Percentiles rank a stretch among this genome's conserved stretches.
Conservation (phyloP, 768 basidiomycete species). For the Xerocomus brunneocitrinus region DNA sequence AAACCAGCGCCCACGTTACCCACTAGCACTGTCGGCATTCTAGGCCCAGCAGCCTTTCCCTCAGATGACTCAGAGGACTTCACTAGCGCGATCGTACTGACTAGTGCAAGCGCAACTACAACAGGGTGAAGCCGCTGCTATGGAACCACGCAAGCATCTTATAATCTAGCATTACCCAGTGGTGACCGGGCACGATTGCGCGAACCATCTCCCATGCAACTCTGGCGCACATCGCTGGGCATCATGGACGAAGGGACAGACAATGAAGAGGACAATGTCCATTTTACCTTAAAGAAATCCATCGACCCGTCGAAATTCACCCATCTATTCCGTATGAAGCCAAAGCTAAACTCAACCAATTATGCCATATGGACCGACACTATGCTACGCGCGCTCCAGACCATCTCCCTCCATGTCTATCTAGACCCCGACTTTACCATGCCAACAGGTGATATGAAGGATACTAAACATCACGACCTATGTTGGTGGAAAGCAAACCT, state of each 20-base stretch:
- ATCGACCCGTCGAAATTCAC: neutral
- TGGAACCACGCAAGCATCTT: too few species aligned
- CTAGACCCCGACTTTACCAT: neutral
- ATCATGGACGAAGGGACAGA: neutral
- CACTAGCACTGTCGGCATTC: too few species aligned
- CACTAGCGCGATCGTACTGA: too few species aligned
- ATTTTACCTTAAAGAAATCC: neutral
- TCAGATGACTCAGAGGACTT: too few species aligned
- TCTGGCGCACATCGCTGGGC: neutral
- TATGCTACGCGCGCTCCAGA: neutral
- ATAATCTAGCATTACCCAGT: too few species aligned
- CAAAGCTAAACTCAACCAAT: neutral
- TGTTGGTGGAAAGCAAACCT: neutral
- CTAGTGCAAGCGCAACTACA: too few species aligned
- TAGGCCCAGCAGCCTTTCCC: too few species aligned
- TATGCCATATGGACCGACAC: neutral
- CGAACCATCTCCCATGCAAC: too few species aligned
- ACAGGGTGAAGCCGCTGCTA: too few species aligned
- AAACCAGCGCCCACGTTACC: neutral
- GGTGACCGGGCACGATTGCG: too few species aligned
- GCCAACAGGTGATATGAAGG: neutral
- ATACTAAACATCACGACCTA: neutral
- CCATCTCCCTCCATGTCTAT: neutral
- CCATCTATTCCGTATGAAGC: neutral
- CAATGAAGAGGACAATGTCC: neutral